Evolutionary conservation across 2,329 filamentous ascomycete genomes (phyloP).

Genomic region (Colletotrichum truncatum): DNA sequence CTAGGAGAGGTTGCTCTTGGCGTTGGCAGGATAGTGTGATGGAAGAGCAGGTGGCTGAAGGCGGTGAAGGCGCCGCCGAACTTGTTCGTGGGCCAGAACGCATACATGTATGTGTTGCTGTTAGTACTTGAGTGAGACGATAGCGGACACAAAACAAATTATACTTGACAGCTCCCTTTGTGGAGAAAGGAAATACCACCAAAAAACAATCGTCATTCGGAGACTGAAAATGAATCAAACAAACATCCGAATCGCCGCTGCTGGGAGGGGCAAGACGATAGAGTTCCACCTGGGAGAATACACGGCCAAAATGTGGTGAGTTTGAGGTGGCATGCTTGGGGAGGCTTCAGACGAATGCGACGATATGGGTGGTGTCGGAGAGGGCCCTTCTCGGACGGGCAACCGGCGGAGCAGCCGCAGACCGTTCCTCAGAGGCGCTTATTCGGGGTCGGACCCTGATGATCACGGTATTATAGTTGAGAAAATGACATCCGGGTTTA

Average conservation of each 20-base stretch:
- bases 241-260: neutral
- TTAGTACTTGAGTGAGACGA: neutral
- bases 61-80: neutral
- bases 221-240: too few relatives aligned
- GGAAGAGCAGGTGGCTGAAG: neutral
- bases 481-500: neutral
- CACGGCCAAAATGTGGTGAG: neutral
- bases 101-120: neutral
- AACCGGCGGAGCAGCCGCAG: neutral
- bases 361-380: neutral
- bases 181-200: too few relatives aligned
- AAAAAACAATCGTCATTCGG: too few relatives aligned
- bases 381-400: neutral
- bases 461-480: slow-evolving; percentile 12
- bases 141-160: neutral
- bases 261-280: neutral
- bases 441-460: slow-evolving; percentile 26
- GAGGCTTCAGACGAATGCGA: slow-evolving; percentile 24
- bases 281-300: neutral
- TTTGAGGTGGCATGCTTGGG: neutral
- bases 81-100: neutral
- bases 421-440: neutral
- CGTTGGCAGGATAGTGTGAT: neutral
- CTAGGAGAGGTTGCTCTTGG: neutral
- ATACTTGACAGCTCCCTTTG: neutral